phyloP scores from a whole-genome alignment of 495 filamentous ascomycete genomes.

The Mytilinidion resinicola region DNA sequence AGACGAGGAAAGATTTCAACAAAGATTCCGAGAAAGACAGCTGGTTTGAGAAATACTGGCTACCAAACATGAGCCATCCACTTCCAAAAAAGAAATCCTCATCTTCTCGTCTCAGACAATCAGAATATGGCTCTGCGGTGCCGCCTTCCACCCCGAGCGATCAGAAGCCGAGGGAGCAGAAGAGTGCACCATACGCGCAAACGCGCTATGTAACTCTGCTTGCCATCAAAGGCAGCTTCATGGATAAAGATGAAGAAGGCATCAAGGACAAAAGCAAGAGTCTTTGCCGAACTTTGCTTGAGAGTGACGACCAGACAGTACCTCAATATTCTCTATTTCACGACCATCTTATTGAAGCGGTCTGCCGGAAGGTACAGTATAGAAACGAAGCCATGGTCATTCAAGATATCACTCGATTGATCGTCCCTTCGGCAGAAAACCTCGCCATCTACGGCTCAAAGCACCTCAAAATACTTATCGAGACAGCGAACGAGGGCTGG shows the following conservation, averaged over 20 bases:
- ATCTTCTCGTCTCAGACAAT: no score
- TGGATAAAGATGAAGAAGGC: slow-evolving; percentile 14
- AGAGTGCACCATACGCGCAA: no score
- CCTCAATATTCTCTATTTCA: slow-evolving; percentile 20
- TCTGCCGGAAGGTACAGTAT: slow-evolving; percentile 11
- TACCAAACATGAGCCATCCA: no score
- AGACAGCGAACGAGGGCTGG: slow-evolving; percentile 28
- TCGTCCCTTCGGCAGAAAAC: slow-evolving; percentile 23
- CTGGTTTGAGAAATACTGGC: no score
- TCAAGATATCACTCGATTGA: slow-evolving; percentile 19
- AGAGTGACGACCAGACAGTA: slow-evolving; percentile 7
- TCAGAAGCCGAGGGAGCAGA: no score
- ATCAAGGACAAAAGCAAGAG: slow-evolving; percentile 14
- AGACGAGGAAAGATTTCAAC: no score
- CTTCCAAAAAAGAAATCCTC: no score
- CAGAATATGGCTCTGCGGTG: no score
- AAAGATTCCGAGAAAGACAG: no score
- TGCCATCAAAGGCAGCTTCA: slow-evolving; percentile 13
- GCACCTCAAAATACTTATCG: slow-evolving; percentile 13
- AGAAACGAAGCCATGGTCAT: slow-evolving; percentile 22
- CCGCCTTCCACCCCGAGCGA: no score
- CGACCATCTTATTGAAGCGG: slow-evolving; percentile 18
- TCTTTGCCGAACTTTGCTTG: slow-evolving; percentile 18
- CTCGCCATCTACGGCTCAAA: slow-evolving; percentile 15
- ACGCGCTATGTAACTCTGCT: slow-evolving; percentile 19